Evolutionary conservation across 805 yeast genomes (phyloP).

Genomic region (Candida xiaguanensis): DNA sequence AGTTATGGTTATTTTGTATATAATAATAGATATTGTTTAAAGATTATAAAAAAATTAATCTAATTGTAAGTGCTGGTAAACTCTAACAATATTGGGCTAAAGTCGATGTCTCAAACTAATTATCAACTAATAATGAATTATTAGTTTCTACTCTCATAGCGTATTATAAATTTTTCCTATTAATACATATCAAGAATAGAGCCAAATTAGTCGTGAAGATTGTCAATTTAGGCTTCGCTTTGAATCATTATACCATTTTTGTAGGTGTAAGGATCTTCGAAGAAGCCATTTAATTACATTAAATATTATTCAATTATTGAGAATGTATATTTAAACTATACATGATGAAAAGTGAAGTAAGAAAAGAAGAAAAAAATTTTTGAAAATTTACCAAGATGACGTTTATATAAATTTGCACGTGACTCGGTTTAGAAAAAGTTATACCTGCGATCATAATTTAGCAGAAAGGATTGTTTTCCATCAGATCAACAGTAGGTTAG

Average conservation of each 20-base stretch:
- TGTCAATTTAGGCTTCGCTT: constrained; percentile 42
- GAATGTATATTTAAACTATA: no score
- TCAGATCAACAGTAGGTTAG: no score
- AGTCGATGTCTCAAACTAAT: constrained; percentile 36
- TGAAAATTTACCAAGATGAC: no score
- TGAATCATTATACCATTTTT: constrained; percentile 43
- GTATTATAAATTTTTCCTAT: constrained; percentile 9
- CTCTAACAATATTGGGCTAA: neutral
- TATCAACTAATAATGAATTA: constrained; percentile 18
- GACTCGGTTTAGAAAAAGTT: no score
- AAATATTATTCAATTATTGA: neutral
- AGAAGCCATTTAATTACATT: constrained; percentile 30
- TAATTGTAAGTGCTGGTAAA: neutral
- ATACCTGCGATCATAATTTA: no score
- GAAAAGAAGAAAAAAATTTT: neutral
- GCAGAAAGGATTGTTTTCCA: no score
- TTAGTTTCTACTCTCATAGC: constrained; percentile 25
- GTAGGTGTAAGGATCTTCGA: constrained; percentile 45
- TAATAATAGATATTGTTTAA: no score
- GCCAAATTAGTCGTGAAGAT: constrained; percentile 17
- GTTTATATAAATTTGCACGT: no score
- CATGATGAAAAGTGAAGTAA: neutral
- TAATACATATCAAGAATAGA: constrained; percentile 13
- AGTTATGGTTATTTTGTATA: no score
- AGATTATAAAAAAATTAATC: no score